Base-by-base conservation (phyloP, 2,329 filamentous ascomycete species). In the Lasiodiplodia sp. region DNA sequence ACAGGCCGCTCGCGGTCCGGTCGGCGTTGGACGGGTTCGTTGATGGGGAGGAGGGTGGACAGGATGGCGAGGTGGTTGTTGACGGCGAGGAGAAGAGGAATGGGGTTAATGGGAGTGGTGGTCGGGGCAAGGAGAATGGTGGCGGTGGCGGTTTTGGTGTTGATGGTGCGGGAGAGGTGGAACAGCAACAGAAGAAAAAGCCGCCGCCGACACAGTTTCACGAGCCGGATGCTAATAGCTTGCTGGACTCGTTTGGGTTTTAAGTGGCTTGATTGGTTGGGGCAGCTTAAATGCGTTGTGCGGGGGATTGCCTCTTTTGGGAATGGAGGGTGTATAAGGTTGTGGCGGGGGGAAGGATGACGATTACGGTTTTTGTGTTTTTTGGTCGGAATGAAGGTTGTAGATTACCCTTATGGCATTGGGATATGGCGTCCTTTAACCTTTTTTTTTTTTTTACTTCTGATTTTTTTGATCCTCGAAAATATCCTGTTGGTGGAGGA, bases 161-260 rank as follows among this genome's bases (percentile, higher is more conserved):
- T 1, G 53, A 69, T 11, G 65, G 57, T 4, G 69, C 68, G 6
- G 69, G 68, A 57, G 66, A 73, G 6, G 75, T 73, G 55, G 73
- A 71, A 70, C 74, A 80, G 31, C 71, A 75, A 34, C 69, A 81
- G 72, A 80, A 81, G 73, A 80, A 82, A 70, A 86, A 90, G 74
- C 85, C 87, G 16, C 86, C 90, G 18, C 89, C 93, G 1, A 93
- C 91, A 23, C 89, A 91, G 71, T 98, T 98, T 78, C 87, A 96
- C 74, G 96, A 99, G 79, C 96, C 96, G n/a, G 94, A 97, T 81
- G 87, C 92, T 34, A 93, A 88, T 77, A 95, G 93, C 69, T 81
- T 99, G 76, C 84, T 98, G 74, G 95, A 98, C 83, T 94, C 88
- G 78, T 98, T 98, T 86, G 95, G 95, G 1, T 96, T 98, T 77